Percentiles rank a stretch among this genome's conserved stretches.
Evolutionary conservation across 768 basidiomycete genomes (phyloP).

Genomic region (Lyophyllum shimeji): DNA sequence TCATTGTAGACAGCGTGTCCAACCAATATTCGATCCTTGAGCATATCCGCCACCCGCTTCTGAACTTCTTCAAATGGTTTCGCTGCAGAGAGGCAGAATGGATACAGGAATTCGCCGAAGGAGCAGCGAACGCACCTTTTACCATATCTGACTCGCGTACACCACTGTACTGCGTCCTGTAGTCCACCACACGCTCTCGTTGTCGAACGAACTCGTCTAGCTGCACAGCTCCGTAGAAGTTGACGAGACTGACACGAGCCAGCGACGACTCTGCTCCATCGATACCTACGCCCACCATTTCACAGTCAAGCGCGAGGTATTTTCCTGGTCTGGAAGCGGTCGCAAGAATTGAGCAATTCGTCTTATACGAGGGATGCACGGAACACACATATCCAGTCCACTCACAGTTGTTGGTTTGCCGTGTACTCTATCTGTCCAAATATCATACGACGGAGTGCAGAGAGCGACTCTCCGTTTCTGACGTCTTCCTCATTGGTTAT

Average conservation of each 20-base stretch:
- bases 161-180: constrained; percentile 88
- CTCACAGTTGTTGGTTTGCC: constrained; percentile 45
- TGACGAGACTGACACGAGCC: constrained; percentile 88
- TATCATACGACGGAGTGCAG: constrained; percentile 51
- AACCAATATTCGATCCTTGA: constrained; percentile 78
- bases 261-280: constrained; percentile 79
- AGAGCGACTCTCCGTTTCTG: constrained; percentile 50
- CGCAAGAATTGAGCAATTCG: constrained; percentile 1
- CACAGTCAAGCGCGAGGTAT: constrained; percentile 89
- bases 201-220: constrained; percentile 88
- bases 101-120: not conserved
- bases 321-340: constrained; percentile 53
- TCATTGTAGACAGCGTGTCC: constrained; percentile 94
- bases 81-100: constrained; percentile 43
- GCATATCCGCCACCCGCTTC: constrained; percentile 67
- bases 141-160: constrained; percentile 75
- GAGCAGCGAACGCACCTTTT: constrained; percentile 42
- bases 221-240: constrained; percentile 77
- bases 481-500: constrained; percentile 18
- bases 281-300: constrained; percentile 97
- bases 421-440: constrained; percentile 42
- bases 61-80: constrained; percentile 80
- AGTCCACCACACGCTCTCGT: constrained; percentile 88
- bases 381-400: constrained; percentile 10
- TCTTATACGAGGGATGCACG: not conserved